A percentile compares a stretch with the other conserved stretches of the same genome.
Evolutionary conservation across 371 early-diverging fungal species (phyloP).

Genomic region (Catenaria anguillulae): DNA sequence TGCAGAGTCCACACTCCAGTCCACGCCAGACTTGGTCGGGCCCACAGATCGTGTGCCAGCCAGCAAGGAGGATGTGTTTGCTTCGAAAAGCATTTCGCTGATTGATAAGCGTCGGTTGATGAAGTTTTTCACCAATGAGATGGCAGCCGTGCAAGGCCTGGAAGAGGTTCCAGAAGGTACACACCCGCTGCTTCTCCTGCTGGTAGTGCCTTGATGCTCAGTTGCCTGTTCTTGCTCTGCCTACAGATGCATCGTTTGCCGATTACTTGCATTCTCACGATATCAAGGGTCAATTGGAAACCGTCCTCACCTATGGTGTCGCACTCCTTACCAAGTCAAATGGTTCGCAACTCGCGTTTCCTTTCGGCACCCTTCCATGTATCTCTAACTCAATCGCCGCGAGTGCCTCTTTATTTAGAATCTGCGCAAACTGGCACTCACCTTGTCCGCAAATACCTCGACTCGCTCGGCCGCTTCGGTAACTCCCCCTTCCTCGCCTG

Average conservation of each 20-base stretch:
- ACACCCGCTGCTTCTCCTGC: too few relatives aligned
- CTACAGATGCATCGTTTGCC: too few relatives aligned
- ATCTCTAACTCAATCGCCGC: background rate
- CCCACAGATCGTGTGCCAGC: conserved; percentile 63
- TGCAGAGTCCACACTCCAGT: too few relatives aligned
- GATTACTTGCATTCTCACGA: background rate
- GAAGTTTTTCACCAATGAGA: conserved; percentile 61
- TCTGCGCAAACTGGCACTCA: conserved; percentile 43
- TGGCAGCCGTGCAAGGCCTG: background rate
- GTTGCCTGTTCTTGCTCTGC: too few relatives aligned
- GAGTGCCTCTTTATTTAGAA: too few relatives aligned
- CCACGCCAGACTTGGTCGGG: too few relatives aligned
- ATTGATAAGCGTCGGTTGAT: conserved; percentile 78
- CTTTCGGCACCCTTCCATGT: background rate
- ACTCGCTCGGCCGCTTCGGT: conserved; percentile 75
- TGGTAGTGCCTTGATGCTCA: too few relatives aligned
- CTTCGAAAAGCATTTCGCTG: conserved; percentile 48
- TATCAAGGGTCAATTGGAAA: background rate
- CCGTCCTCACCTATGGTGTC: background rate
- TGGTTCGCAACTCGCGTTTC: too few relatives aligned
- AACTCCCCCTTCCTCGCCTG: conserved; percentile 64
- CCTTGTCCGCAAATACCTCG: conserved; percentile 48
- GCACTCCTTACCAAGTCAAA: too few relatives aligned
- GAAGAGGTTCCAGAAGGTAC: too few relatives aligned
- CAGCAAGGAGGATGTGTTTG: conserved; percentile 87